phyloP scores from a whole-genome alignment of 2,329 filamentous ascomycete genomes.

The Clarireedia paspali region DNA sequence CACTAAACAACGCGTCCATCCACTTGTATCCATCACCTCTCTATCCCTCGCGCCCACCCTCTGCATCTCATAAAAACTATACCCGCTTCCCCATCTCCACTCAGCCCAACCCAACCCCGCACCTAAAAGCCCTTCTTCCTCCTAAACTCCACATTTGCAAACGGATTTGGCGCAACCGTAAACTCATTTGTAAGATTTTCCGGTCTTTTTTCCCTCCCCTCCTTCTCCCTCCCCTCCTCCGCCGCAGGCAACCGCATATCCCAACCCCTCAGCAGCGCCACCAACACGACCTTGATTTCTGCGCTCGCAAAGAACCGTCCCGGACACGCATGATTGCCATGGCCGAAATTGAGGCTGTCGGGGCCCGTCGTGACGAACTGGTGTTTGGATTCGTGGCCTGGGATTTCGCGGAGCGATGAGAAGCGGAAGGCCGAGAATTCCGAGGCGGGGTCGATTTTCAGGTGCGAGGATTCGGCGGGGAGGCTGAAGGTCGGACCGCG shows the following conservation, averaged over 20 bases:
- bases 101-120: neutral
- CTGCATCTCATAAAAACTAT: neutral
- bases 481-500: neutral
- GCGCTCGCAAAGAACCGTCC: neutral
- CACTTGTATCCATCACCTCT: neutral
- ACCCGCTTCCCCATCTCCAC: too few relatives aligned
- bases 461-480: neutral
- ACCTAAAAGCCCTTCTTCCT: neutral
- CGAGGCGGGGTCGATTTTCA: neutral
- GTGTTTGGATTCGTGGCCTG: neutral
- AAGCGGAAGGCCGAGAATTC: neutral
- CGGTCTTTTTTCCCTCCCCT: neutral
- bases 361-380: neutral
- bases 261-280: neutral
- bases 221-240: neutral
- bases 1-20: neutral
- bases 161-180: neutral
- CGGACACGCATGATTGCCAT: constrained; percentile 1
- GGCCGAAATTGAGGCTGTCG: neutral
- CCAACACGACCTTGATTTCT: neutral
- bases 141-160: neutral
- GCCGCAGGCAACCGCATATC: neutral
- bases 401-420: neutral
- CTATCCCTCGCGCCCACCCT: neutral
- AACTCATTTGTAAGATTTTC: neutral